Conservation (phyloP, 176 grass and related monocot genomes). For the Pontederia crassipes region DNA sequence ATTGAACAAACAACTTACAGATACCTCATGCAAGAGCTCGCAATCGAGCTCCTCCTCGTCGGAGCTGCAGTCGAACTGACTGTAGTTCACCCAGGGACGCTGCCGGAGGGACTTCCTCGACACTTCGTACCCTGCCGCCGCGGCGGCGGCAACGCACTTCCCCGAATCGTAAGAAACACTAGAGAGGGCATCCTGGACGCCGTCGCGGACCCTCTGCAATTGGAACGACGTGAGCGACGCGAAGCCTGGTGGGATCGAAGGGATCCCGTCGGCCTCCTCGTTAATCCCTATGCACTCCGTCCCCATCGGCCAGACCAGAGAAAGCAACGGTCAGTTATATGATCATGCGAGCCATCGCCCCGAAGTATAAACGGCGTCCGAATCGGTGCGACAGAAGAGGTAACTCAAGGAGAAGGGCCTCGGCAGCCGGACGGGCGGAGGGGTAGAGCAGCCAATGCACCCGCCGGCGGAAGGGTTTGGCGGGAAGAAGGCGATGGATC, state of each 20-base stretch:
- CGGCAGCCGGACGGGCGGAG: too few species aligned
- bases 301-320: too few species aligned
- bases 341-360: too few species aligned
- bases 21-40: conserved; percentile 1
- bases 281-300: too few species aligned
- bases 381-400: too few species aligned
- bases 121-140: conserved; percentile 29
- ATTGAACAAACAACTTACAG: background rate
- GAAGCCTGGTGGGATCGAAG: conserved; percentile 72
- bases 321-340: too few species aligned
- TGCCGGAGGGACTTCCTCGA: conserved; percentile 49
- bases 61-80: conserved; percentile 34
- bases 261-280: background rate
- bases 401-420: too few species aligned
- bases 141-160: conserved; percentile 8
- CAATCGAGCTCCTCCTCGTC: conserved; percentile 33
- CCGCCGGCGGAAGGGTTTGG: too few species aligned
- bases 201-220: conserved; percentile 26
- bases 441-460: too few species aligned
- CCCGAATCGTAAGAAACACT: conserved; percentile 23
- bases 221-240: conserved; percentile 37
- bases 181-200: conserved; percentile 13
- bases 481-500: too few species aligned
- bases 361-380: too few species aligned
- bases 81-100: conserved; percentile 63